phyloP scores from a whole-genome alignment of 345 rosid genomes.

The Salix dunnii region DNA sequence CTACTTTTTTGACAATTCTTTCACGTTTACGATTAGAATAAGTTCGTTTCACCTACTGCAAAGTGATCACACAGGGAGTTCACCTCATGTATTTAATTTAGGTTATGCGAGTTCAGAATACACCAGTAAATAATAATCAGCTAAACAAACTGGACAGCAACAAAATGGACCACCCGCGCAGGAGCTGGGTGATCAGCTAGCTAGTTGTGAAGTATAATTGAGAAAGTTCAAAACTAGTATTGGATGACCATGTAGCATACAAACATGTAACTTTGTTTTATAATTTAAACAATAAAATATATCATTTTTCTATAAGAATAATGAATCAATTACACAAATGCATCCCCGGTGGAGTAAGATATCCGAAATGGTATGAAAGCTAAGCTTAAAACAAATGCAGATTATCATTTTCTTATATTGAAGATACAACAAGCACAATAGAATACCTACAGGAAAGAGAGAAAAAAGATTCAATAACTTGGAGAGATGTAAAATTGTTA shows the following conservation, averaged over 20 bases:
- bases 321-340: conserved; percentile 33
- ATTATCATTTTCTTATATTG: conserved; percentile 25
- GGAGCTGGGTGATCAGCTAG: too few relatives aligned
- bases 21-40: too few relatives aligned
- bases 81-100: too few relatives aligned
- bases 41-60: too few relatives aligned
- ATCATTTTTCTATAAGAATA: conserved; percentile 21
- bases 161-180: too few relatives aligned
- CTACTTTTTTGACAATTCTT: too few relatives aligned
- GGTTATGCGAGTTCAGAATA: too few relatives aligned
- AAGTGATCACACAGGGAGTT: too few relatives aligned
- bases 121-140: too few relatives aligned
- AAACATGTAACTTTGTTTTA: not conserved
- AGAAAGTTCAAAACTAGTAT: not conserved
- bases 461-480: conserved; percentile 7
- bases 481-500: conserved; percentile 14
- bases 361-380: conserved; percentile 9
- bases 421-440: conserved; percentile 27
- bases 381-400: conserved; percentile 8
- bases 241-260: not conserved
- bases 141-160: too few relatives aligned
- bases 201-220: not conserved
- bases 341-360: conserved; percentile 8
- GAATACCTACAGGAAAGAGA: not conserved
- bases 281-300: conserved; percentile 13